Percentiles rank a stretch among this genome's conserved stretches.
Evolutionary conservation across 768 basidiomycete genomes (phyloP).

Genomic region (Boletus rubropictus): DNA sequence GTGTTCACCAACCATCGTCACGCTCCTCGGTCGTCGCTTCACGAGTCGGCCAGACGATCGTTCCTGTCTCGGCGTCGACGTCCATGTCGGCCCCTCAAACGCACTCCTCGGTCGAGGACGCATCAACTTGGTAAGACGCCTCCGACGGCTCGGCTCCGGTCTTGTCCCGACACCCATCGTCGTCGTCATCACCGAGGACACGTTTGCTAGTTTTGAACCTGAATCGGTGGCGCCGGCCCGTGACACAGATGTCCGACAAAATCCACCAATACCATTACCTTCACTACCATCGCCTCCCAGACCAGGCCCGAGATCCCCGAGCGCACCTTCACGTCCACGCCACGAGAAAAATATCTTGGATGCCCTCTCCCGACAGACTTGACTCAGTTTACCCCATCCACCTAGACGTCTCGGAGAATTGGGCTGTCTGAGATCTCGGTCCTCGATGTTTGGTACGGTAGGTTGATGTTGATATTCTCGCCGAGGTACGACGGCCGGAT

Average conservation of each 20-base stretch:
- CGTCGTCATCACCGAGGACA: background rate
- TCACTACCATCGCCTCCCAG: background rate
- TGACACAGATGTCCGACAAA: constrained; percentile 6
- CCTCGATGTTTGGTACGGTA: background rate
- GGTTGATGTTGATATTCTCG: background rate
- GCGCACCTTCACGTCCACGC: background rate
- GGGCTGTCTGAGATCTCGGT: background rate
- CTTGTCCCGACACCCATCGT: background rate
- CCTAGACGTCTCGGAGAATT: background rate
- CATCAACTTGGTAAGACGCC: background rate
- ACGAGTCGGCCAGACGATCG: constrained; percentile 3
- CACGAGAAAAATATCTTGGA: constrained; percentile 7
- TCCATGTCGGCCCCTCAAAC: background rate
- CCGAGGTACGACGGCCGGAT: constrained; percentile 16
- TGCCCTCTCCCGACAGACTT: constrained; percentile 2
- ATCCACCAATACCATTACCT: background rate
- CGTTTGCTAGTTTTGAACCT: background rate
- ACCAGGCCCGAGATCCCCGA: background rate
- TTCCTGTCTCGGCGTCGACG: background rate
- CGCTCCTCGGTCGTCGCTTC: constrained; percentile 9
- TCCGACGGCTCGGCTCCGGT: background rate
- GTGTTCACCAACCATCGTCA: background rate
- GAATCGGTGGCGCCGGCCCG: constrained; percentile 14
- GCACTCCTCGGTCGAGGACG: constrained; percentile 1
- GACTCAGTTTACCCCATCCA: constrained; percentile 1